Conservation (phyloP, 192 early-diverging fungal species). For the Obelidium mucronatum region DNA sequence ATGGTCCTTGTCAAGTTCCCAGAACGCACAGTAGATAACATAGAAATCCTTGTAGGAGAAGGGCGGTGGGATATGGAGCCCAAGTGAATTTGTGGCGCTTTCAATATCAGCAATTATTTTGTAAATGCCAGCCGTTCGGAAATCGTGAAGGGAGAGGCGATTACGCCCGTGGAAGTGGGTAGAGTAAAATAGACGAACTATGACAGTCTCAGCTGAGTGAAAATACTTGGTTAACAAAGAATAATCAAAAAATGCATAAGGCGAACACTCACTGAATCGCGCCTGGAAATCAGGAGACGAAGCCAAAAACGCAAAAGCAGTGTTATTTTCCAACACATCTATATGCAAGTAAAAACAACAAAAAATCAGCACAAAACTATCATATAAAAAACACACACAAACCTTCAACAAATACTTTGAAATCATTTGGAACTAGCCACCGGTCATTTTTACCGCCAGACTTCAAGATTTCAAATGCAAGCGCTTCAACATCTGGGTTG, state of each 20-base stretch:
- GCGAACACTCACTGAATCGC: constrained; percentile 68
- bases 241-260: not conserved
- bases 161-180: constrained; percentile 68
- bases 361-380: not conserved
- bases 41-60: constrained; percentile 97
- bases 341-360: not conserved
- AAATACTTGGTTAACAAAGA: not conserved
- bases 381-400: not conserved
- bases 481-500: constrained; percentile 27
- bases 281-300: constrained; percentile 80
- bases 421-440: constrained; percentile 31
- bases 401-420: constrained; percentile 33
- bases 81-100: constrained; percentile 31
- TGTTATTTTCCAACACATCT: constrained; percentile 82
- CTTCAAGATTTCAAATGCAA: constrained; percentile 36
- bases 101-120: constrained; percentile 72
- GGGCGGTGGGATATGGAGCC: constrained; percentile 61
- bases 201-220: constrained; percentile 77
- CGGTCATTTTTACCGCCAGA: not conserved
- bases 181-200: constrained; percentile 81
- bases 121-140: constrained; percentile 67
- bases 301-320: constrained; percentile 82
- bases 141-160: constrained; percentile 75
- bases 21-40: constrained; percentile 93
- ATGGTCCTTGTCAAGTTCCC: constrained; percentile 86